Evolutionary conservation across 2,329 filamentous ascomycete species (phyloP), one percentile per base, ranked within the genome.

Genomic region (Daldinia sp.): DNA sequence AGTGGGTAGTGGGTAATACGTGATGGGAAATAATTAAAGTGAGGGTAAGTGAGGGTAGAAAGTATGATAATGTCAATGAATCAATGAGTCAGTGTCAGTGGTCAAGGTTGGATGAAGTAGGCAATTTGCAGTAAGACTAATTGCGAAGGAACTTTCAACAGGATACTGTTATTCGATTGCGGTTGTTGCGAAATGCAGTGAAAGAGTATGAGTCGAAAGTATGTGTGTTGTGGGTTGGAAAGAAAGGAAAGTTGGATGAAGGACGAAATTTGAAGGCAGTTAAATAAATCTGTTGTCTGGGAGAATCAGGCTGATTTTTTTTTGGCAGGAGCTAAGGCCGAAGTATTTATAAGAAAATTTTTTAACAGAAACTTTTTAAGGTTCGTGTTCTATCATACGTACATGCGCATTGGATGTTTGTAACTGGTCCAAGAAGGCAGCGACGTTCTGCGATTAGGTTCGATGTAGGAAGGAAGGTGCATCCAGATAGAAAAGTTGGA

Each of bases 401-500:
- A 64, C 53, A 53, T 64, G 50, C 57, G 34, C 43, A 34, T 55
- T 30, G 4, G 21, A 34, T 45, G n/a, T 57, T 64, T 13, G 43
- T 43, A 29, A 51, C 27, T 30, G 25, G 17, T 17, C 49, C 53
- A 37, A n/a, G 61, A 10, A 58, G n/a, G n/a, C n/a, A n/a, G 39
- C 19, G 34, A 37, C 54, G 61, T 23, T 56, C 39, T 54, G 64
- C 51, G 45, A 56, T 61, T 23, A 58, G 25, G 57, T 61, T 61
- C 32, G 43, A 64, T 21, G 37, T 30, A 43, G 50, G 61, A 59
- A 64, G 58, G 57, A 37, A 63, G 50, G 34, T 55, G 39, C 39
- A 63, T 61, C 56, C 37, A 39, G 64, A 64, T 56, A 37, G 19
- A 61, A 64, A 67, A 67, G 64, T 64, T 61, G 64, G 64, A 64